A percentile compares a stretch with the other conserved stretches of the same genome.
phyloP scores from a whole-genome alignment of 2,329 filamentous ascomycete genomes.

The Paracorniculantispora psalliotae region DNA sequence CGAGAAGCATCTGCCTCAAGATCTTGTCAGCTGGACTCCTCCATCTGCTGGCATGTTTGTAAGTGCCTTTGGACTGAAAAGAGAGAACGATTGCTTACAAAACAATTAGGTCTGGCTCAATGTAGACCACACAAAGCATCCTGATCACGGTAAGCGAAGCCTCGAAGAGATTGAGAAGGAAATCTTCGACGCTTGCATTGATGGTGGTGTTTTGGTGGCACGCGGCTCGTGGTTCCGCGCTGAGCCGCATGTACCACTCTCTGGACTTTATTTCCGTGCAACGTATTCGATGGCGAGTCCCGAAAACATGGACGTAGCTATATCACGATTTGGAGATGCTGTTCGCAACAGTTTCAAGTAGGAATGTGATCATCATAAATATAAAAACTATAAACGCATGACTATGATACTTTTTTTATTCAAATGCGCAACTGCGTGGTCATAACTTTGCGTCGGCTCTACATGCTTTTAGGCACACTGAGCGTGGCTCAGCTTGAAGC shows the following conservation, averaged over 20 bases:
- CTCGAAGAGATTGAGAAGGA: conserved; percentile 73
- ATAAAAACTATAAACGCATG: not conserved
- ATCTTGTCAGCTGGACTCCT: conserved; percentile 72
- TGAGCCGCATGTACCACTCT: conserved; percentile 54
- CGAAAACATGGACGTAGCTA: conserved; percentile 66
- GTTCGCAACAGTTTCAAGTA: conserved; percentile 42
- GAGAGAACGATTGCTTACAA: not conserved
- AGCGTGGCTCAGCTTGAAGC: conserved; percentile 21
- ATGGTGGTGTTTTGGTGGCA: conserved; percentile 72
- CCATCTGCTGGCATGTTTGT: conserved; percentile 94
- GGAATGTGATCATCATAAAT: not conserved
- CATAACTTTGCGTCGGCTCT: not conserved
- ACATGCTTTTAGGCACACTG: not conserved
- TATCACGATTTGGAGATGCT: conserved; percentile 69
- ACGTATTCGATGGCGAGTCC: conserved; percentile 80
- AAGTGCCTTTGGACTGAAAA: conserved; percentile 35
- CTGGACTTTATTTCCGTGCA: conserved; percentile 77
- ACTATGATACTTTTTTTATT: not conserved
- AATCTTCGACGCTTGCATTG: conserved; percentile 74
- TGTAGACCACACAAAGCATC: conserved; percentile 63
- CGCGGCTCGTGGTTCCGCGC: conserved; percentile 90
- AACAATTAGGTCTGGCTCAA: conserved; percentile 62
- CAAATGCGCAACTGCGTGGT: not conserved
- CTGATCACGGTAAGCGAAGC: conserved; percentile 46
- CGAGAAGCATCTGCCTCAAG: conserved; percentile 67